Percentiles rank a stretch among this genome's conserved stretches.
Evolutionary conservation across 106 monocot genomes (phyloP).

Genomic region (Phalaenopsis aphrodite): DNA sequence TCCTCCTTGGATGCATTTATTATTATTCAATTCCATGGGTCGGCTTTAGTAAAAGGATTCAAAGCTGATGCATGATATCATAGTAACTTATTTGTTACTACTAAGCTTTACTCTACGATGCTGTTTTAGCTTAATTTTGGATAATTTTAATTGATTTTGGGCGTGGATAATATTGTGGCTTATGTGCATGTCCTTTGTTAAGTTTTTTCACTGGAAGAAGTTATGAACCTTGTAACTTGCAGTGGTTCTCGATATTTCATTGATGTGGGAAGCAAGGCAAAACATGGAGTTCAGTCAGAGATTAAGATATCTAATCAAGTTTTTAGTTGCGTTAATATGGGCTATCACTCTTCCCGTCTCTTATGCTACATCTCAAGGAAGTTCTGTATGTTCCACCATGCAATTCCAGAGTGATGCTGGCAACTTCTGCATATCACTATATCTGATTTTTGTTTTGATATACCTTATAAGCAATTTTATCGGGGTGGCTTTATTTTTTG

Average conservation of each 20-base stretch:
- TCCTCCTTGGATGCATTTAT: too few relatives aligned
- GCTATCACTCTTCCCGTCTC: slow-evolving; percentile 38
- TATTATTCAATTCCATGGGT: neutral
- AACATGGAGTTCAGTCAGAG: slow-evolving; percentile 40
- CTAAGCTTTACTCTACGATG: neutral
- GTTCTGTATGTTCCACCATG: slow-evolving; percentile 30
- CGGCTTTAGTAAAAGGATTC: neutral
- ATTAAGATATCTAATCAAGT: slow-evolving; percentile 47
- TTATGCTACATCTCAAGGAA: slow-evolving; percentile 41
- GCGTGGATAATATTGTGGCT: neutral
- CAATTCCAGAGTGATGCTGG: slow-evolving; percentile 17
- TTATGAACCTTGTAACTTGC: slow-evolving; percentile 3
- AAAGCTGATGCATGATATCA: neutral
- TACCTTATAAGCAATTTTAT: slow-evolving; percentile 42
- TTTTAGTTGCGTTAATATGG: slow-evolving; percentile 45
- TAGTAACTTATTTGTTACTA: neutral
- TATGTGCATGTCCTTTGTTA: neutral
- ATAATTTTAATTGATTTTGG: neutral
- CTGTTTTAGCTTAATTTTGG: neutral
- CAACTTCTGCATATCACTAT: slow-evolving; percentile 45
- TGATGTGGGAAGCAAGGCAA: slow-evolving; percentile 56
- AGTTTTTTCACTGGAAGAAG: neutral
- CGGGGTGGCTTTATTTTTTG: slow-evolving; percentile 50
- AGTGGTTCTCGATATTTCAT: slow-evolving; percentile 53
- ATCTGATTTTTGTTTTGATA: slow-evolving; percentile 46